Conservation (phyloP, 805 yeast species). For the Suhomyces emberorum region DNA sequence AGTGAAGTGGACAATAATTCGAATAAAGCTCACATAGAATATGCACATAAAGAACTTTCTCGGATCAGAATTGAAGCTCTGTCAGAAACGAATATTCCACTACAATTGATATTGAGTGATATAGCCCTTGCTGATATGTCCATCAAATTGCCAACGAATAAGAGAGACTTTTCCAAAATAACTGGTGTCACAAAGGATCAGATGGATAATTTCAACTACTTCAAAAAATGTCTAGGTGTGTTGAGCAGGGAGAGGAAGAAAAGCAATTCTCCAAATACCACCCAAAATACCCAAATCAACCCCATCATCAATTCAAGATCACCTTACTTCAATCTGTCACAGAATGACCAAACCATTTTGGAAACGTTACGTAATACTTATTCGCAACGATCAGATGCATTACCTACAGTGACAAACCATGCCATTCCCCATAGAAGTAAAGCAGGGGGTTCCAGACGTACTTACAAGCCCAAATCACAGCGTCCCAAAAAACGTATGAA, state of each 20-base stretch:
- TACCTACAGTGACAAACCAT: background rate
- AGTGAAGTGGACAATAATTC: slow-evolving; percentile 12
- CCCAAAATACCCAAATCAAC: slow-evolving; percentile 1
- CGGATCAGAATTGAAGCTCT: slow-evolving; percentile 42
- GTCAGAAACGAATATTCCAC: slow-evolving; percentile 34
- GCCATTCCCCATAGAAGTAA: background rate
- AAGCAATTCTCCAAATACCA: background rate
- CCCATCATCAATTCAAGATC: background rate
- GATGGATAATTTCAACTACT: slow-evolving; percentile 32
- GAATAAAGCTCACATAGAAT: slow-evolving; percentile 24
- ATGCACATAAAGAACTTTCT: slow-evolving; percentile 34
- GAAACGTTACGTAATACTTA: slow-evolving; percentile 6
- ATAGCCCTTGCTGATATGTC: slow-evolving; percentile 54
- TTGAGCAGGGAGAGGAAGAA: slow-evolving; percentile 33
- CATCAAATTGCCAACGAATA: slow-evolving; percentile 47
- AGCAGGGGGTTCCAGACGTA: background rate
- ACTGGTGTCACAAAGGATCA: slow-evolving; percentile 33
- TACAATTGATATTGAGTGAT: slow-evolving; percentile 23
- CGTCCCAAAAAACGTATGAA: slow-evolving; percentile 1
- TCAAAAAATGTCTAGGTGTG: slow-evolving; percentile 33
- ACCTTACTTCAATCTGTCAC: slow-evolving; percentile 5
- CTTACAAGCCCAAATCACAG: slow-evolving; percentile 5
- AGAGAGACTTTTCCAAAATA: slow-evolving; percentile 42
- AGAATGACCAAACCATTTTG: slow-evolving; percentile 9
- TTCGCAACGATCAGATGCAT: slow-evolving; percentile 1